A percentile compares a stretch with the other conserved stretches of the same genome.
Evolutionary conservation across 108 stramenopile species (phyloP).

Genomic region (Aurantiochytrium sp.): DNA sequence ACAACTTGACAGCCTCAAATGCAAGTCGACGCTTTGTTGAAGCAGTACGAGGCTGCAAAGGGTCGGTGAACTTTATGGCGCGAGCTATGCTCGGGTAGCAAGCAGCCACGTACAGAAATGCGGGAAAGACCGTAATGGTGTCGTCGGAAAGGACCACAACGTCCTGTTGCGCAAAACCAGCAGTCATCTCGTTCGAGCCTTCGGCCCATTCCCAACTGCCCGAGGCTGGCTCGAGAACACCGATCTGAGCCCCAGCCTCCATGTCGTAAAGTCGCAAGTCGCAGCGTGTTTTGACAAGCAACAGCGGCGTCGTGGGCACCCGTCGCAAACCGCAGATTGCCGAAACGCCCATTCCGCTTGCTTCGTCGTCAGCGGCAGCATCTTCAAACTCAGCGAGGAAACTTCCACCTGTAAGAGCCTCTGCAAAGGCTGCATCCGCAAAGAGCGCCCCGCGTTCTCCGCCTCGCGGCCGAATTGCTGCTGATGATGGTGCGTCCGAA

Average conservation of each 20-base stretch:
- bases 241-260: background rate
- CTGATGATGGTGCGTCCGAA: background rate
- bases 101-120: background rate
- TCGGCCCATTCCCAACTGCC: no score
- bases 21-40: background rate
- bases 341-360: background rate
- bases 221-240: background rate
- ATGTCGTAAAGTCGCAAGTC: background rate
- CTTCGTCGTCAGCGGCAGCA: background rate
- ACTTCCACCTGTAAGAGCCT: background rate
- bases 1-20: background rate
- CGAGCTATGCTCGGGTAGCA: background rate
- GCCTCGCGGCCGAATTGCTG: background rate
- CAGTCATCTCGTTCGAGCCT: background rate
- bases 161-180: background rate
- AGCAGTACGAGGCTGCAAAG: background rate
- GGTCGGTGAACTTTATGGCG: background rate
- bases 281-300: background rate
- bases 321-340: background rate
- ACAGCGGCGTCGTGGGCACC: background rate
- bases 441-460: background rate
- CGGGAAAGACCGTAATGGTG: background rate
- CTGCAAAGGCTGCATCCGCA: background rate
- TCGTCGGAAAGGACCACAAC: background rate
- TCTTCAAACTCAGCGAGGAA: background rate